Percentiles rank a stretch among this genome's conserved stretches.
These are phyloP conservation scores for Wickerhamomyces sp. DNA, from an alignment of 1,139 yeast genomes.

Conservation along the genomic window DNA sequence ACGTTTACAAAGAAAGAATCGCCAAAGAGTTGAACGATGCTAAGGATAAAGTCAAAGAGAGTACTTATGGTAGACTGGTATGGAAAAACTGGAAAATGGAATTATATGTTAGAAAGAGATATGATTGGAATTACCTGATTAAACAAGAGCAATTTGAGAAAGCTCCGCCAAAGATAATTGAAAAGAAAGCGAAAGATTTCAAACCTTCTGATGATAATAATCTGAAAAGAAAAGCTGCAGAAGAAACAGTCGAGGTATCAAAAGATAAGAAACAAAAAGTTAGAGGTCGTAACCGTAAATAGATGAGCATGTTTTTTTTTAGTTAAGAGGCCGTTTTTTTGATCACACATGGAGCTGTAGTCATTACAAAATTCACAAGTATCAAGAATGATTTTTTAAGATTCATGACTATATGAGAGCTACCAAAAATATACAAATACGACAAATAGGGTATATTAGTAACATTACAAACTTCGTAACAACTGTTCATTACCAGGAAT, in stretches of 20 bases:
- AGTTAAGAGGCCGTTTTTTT: no score
- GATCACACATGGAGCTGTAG: no score
- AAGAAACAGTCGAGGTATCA: not conserved
- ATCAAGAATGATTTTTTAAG: no score
- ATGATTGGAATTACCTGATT: slow-evolving; percentile 75
- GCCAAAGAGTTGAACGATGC: slow-evolving; percentile 64
- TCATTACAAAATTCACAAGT: no score
- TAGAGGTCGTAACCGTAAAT: slow-evolving; percentile 28
- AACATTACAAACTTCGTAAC: no score
- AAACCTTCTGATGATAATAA: not conserved
- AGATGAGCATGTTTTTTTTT: no score
- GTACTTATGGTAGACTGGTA: slow-evolving; percentile 82
- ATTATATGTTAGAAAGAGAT: slow-evolving; percentile 62
- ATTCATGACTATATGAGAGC: no score
- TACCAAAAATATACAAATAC: no score
- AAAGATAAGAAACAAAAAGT: slow-evolving; percentile 23
- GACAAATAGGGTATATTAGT: no score
- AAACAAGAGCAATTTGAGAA: slow-evolving; percentile 64
- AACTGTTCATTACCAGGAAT: slow-evolving; percentile 49
- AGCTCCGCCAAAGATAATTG: slow-evolving; percentile 30
- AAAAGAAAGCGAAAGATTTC: slow-evolving; percentile 1
- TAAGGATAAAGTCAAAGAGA: slow-evolving; percentile 69
- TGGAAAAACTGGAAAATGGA: slow-evolving; percentile 97
- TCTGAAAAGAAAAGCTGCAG: slow-evolving; percentile 5
- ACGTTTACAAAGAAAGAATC: slow-evolving; percentile 81